Conservation (phyloP, 768 basidiomycete genomes). For the Royoungia palumana region DNA sequence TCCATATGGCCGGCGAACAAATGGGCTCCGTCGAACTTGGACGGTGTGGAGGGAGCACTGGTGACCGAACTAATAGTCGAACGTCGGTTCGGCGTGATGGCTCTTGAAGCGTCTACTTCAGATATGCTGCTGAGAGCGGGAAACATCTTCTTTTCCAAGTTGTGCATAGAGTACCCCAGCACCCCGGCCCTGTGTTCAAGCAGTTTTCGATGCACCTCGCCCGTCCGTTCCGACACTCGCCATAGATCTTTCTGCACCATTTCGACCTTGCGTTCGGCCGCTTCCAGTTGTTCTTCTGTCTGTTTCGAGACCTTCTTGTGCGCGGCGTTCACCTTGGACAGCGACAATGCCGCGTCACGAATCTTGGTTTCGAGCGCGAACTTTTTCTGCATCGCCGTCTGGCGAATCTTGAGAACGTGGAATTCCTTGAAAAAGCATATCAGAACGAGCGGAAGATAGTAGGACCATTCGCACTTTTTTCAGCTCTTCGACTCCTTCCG, state of each 20-base stretch:
- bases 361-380: slow-evolving; percentile 82
- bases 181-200: slow-evolving; percentile 84
- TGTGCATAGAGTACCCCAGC: slow-evolving; percentile 65
- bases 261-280: slow-evolving; percentile 72
- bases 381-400: slow-evolving; percentile 67
- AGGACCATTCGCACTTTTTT: slow-evolving; percentile 50
- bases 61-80: slow-evolving; percentile 51
- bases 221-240: slow-evolving; percentile 60
- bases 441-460: slow-evolving; percentile 20
- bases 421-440: slow-evolving; percentile 55
- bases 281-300: slow-evolving; percentile 66
- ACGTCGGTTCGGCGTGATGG: slow-evolving; percentile 49
- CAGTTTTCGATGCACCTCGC: slow-evolving; percentile 59
- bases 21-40: slow-evolving; percentile 81
- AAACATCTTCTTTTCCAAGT: slow-evolving; percentile 56
- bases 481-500: slow-evolving; percentile 67
- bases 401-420: slow-evolving; percentile 60
- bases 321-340: slow-evolving; percentile 60
- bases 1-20: slow-evolving; percentile 80
- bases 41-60: slow-evolving; percentile 41
- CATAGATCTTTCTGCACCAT: slow-evolving; percentile 67
- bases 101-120: slow-evolving; percentile 45
- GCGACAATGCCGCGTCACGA: slow-evolving; percentile 77
- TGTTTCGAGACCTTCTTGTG: slow-evolving; percentile 61
- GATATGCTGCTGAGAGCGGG: slow-evolving; percentile 25